Conservation (phyloP, 2,329 filamentous ascomycete species). For the Penicillium sp. region DNA sequence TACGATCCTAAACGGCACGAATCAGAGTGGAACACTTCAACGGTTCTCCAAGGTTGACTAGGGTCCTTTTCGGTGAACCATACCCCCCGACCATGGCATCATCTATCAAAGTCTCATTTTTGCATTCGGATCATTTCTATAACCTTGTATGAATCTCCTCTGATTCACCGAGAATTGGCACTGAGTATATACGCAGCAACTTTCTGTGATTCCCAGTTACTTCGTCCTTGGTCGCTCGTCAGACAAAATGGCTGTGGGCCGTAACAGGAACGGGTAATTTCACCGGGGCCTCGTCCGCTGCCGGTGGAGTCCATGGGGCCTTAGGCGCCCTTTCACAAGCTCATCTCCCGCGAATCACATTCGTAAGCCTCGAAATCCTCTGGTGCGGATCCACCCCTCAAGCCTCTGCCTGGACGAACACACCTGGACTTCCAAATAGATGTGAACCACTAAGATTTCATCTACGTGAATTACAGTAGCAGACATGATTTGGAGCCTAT, state of each 20-base stretch:
- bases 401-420: background rate
- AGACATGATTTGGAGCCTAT: background rate
- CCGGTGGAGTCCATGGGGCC: background rate
- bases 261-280: background rate
- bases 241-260: background rate
- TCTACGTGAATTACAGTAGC: background rate
- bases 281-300: slow-evolving; percentile 6
- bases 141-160: background rate
- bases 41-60: background rate
- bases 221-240: background rate
- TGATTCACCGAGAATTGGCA: background rate
- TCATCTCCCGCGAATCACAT: background rate
- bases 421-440: background rate
- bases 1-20: background rate
- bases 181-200: background rate
- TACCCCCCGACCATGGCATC: background rate
- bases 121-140: background rate
- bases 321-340: background rate
- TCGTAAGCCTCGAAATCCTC: background rate
- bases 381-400: background rate
- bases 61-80: background rate
- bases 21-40: slow-evolving; percentile 1
- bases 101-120: background rate
- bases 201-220: background rate
- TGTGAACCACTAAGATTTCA: background rate